Evolutionary conservation across 2,329 filamentous ascomycete genomes (phyloP).

Genomic region (Cytospora piceae): DNA sequence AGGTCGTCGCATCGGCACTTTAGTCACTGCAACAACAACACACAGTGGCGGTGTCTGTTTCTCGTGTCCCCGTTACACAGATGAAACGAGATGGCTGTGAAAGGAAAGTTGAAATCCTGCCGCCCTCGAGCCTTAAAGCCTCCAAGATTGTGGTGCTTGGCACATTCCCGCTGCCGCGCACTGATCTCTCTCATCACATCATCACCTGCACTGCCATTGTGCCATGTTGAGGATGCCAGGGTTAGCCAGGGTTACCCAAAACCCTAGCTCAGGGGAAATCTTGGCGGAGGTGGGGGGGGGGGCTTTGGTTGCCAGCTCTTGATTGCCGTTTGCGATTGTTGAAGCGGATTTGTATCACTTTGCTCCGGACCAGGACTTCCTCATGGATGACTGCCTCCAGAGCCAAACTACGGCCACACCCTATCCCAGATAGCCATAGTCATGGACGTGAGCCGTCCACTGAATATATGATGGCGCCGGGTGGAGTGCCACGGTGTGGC

Average conservation of each 20-base stretch:
- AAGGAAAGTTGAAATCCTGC: neutral
- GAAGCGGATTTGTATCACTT: no score
- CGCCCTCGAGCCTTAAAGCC: neutral
- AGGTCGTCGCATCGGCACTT: neutral
- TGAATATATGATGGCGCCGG: no score
- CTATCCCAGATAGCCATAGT: no score
- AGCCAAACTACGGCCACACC: no score
- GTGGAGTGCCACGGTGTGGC: no score
- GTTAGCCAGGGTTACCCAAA: no score
- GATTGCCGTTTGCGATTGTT: no score
- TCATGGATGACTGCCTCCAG: no score
- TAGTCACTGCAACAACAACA: neutral
- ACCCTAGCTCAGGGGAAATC: neutral
- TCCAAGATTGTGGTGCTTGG: neutral
- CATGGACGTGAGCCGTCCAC: no score
- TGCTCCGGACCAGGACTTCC: no score
- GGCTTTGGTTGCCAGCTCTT: no score
- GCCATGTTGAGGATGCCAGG: neutral
- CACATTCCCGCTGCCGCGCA: neutral
- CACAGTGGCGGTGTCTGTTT: neutral
- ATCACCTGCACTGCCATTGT: neutral
- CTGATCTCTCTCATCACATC: neutral
- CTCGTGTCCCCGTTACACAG: neutral
- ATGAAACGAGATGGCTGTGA: no score
- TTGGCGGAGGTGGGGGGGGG: neutral